Percentiles rank a stretch among this genome's conserved stretches.
phyloP scores from a whole-genome alignment of 1,284 basidiomycete genomes.

The Ustilago trichophora region DNA sequence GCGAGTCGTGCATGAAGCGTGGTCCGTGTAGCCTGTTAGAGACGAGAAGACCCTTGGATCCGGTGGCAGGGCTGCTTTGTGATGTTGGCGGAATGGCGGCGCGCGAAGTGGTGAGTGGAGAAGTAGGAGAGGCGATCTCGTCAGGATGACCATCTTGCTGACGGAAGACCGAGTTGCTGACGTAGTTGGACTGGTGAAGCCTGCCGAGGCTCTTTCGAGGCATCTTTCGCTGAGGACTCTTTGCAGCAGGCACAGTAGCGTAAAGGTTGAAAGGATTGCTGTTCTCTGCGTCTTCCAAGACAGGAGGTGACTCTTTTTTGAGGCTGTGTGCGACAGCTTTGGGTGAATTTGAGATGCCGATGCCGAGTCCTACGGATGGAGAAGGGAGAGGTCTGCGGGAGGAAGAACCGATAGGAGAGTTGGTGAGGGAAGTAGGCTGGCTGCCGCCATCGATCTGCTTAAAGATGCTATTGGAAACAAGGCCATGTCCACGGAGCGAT shows the following conservation, averaged over 20 bases:
- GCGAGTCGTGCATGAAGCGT: constrained; percentile 28
- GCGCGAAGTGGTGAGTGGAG: constrained; percentile 7
- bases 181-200: constrained; percentile 49
- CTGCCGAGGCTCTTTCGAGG: constrained; percentile 52
- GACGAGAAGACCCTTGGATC: constrained; percentile 77
- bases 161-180: constrained; percentile 73
- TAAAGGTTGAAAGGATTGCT: constrained; percentile 28
- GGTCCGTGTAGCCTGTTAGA: constrained; percentile 84
- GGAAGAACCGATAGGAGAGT: constrained; percentile 20
- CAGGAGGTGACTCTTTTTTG: constrained; percentile 1
- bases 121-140: constrained; percentile 19
- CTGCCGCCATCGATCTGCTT: constrained; percentile 37
- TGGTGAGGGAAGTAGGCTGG: constrained; percentile 9
- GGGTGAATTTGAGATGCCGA: constrained; percentile 39
- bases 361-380: constrained; percentile 53
- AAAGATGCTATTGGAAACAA: constrained; percentile 62
- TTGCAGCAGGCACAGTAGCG: constrained; percentile 9
- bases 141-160: constrained; percentile 59
- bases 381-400: constrained; percentile 10
- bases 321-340: constrained; percentile 8
- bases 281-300: constrained; percentile 30
- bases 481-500: constrained; percentile 50
- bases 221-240: constrained; percentile 18
- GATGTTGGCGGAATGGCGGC: not conserved
- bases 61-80: constrained; percentile 1